These are phyloP conservation scores for Themeda triandra DNA, from an alignment of 176 grass and related monocot species.

Conservation along the genomic window DNA sequence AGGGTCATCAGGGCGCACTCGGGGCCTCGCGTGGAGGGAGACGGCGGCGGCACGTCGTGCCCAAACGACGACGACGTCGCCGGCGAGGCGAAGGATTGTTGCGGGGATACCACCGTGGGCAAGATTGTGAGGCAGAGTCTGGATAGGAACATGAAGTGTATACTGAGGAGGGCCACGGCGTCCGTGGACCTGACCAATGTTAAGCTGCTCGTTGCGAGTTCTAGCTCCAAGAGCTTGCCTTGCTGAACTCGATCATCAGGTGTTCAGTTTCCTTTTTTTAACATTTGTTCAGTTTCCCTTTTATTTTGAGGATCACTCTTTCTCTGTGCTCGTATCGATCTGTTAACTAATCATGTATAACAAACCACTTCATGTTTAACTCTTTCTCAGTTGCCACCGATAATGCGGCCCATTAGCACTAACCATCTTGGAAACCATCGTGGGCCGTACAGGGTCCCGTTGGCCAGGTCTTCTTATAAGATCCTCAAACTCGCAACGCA, in stretches of 20 bases:
- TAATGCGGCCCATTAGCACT: too few relatives aligned
- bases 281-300: too few relatives aligned
- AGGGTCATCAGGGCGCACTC: slow-evolving; percentile 53
- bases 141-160: slow-evolving; percentile 64
- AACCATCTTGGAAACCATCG: too few relatives aligned
- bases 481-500: too few relatives aligned
- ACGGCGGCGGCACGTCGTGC: background rate
- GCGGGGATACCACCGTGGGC: slow-evolving; percentile 38
- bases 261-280: background rate
- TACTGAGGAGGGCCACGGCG: slow-evolving; percentile 50
- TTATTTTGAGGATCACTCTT: too few relatives aligned
- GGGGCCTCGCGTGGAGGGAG: slow-evolving; percentile 40
- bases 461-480: too few relatives aligned
- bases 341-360: too few relatives aligned
- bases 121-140: slow-evolving; percentile 80
- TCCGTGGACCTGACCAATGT: slow-evolving; percentile 50
- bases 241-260: slow-evolving; percentile 25
- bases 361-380: too few relatives aligned
- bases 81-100: slow-evolving; percentile 11
- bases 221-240: slow-evolving; percentile 94
- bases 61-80: background rate
- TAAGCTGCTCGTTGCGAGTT: slow-evolving; percentile 49
- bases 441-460: too few relatives aligned
- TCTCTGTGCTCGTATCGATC: too few relatives aligned
- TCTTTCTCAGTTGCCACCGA: too few relatives aligned